Percentiles rank a stretch among this genome's conserved stretches.
Conservation (phyloP, 1,284 basidiomycete species). For the Ustilago bromivora region DNA sequence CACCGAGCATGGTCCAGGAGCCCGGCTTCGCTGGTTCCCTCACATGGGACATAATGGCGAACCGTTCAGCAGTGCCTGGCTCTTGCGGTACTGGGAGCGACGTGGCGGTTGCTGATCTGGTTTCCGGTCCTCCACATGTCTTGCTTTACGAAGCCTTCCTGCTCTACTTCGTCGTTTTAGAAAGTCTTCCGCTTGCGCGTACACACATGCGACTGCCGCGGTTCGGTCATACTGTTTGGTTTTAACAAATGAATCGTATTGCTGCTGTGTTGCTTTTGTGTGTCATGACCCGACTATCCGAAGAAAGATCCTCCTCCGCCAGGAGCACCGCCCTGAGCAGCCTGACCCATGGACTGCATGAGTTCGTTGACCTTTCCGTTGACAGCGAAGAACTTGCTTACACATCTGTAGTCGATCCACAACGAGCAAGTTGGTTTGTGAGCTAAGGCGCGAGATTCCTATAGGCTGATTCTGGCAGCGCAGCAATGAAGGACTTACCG, state of each 20-base stretch:
- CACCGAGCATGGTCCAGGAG: constrained; percentile 41
- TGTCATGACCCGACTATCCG: constrained; percentile 19
- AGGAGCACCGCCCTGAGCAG: constrained; percentile 43
- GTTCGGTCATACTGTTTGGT: neutral
- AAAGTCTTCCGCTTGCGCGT: neutral
- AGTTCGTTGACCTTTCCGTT: constrained; percentile 73
- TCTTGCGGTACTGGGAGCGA: constrained; percentile 29
- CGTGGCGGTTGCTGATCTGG: constrained; percentile 16
- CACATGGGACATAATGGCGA: constrained; percentile 48
- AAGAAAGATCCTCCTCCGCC: constrained; percentile 41
- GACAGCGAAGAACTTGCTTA: constrained; percentile 74
- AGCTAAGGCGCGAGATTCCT: neutral
- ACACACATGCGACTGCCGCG: neutral
- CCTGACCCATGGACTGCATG: constrained; percentile 62
- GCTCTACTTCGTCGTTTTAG: neutral
- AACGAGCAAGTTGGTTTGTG: neutral
- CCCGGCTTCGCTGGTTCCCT: constrained; percentile 43
- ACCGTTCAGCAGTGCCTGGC: constrained; percentile 37
- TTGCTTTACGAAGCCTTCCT: neutral
- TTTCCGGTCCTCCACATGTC: neutral
- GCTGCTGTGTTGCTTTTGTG: neutral
- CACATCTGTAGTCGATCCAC: constrained; percentile 59
- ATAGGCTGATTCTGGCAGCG: neutral
- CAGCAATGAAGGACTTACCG: constrained; percentile 49
- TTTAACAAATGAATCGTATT: constrained; percentile 9